A percentile compares a stretch with the other conserved stretches of the same genome.
These are phyloP conservation scores for Tritrichomonas musculus DNA, from an alignment of 208 protist genomes.

Conservation along the genomic window DNA sequence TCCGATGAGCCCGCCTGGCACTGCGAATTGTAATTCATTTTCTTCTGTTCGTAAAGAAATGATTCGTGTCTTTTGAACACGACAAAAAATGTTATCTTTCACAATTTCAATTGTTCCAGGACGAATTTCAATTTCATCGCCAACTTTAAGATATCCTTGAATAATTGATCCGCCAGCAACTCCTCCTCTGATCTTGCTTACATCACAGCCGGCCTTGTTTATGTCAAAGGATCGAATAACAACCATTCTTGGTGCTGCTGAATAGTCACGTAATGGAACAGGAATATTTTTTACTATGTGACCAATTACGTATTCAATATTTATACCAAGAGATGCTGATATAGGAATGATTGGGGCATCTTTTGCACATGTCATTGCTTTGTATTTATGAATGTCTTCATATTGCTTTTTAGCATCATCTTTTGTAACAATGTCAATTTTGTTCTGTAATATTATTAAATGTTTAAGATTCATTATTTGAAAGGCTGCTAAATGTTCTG, in stretches of 20 bases:
- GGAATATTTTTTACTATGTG: constrained; percentile 90
- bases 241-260: constrained; percentile 77
- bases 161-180: constrained; percentile 91
- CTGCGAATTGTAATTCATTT: constrained; percentile 93
- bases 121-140: constrained; percentile 94
- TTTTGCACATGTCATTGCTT: constrained; percentile 74
- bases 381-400: constrained; percentile 74
- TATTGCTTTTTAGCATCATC: constrained; percentile 73
- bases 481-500: constrained; percentile 95
- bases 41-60: constrained; percentile 65
- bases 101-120: constrained; percentile 76
- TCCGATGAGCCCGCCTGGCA: constrained; percentile 57
- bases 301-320: constrained; percentile 93
- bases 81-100: constrained; percentile 67
- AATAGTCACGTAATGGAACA: constrained; percentile 87
- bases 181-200: constrained; percentile 67
- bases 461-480: constrained; percentile 98
- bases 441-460: constrained; percentile 99
- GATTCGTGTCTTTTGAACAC: constrained; percentile 79
- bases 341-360: constrained; percentile 93
- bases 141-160: constrained; percentile 84
- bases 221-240: constrained; percentile 99
- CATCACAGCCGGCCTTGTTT: constrained; percentile 93
- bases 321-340: constrained; percentile 85
- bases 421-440: constrained; percentile 98